A percentile compares a stretch with the other conserved stretches of the same genome.
Evolutionary conservation across 805 yeast species (phyloP).

Genomic region (Blastobotrys americana): DNA sequence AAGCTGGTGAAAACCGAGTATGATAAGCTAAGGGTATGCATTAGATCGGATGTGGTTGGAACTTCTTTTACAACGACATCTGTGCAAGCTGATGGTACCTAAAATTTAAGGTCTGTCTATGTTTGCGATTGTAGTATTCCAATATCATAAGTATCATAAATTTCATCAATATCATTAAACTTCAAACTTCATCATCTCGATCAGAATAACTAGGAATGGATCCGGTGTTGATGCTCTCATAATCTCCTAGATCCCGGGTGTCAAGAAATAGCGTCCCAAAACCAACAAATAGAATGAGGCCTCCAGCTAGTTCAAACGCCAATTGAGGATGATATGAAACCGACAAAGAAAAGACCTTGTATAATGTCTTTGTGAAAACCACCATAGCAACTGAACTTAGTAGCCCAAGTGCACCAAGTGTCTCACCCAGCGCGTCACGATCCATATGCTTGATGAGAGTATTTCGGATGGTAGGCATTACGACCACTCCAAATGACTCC

Average conservation of each 20-base stretch:
- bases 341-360: conserved; percentile 15
- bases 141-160: no score
- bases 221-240: not conserved
- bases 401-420: conserved; percentile 23
- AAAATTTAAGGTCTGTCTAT: no score
- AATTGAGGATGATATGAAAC: conserved; percentile 17
- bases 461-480: conserved; percentile 19
- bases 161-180: no score
- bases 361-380: conserved; percentile 16
- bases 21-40: no score
- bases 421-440: conserved; percentile 20
- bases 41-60: no score
- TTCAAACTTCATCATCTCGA: no score
- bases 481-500: conserved; percentile 19
- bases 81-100: no score
- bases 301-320: conserved; percentile 17
- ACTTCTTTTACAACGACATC: no score
- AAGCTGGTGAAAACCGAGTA: no score
- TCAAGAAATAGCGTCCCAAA: conserved; percentile 5
- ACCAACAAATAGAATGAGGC: conserved; percentile 8
- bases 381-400: conserved; percentile 16
- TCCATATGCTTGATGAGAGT: conserved; percentile 23
- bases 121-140: no score
- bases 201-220: no score
- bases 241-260: not conserved